Evolutionary conservation across 306 rosid species (phyloP).

Genomic region (Casuarina cunninghamiana): DNA sequence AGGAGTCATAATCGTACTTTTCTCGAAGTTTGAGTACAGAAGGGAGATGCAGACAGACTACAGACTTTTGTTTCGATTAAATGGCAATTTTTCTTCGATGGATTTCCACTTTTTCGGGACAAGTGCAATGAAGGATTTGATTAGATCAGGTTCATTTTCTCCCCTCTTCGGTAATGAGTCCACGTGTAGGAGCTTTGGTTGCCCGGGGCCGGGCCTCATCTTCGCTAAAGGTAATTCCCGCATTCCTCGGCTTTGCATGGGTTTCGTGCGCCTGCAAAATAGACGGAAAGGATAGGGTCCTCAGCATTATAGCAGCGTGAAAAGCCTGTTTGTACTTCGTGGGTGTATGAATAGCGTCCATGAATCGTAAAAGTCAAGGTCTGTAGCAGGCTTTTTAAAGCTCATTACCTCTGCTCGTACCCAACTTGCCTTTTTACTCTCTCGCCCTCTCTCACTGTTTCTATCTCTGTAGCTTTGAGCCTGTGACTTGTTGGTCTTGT

Average conservation of each 20-base stretch:
- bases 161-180: too few relatives aligned
- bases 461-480: not conserved
- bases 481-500: slow-evolving; percentile 16
- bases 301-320: slow-evolving; percentile 14
- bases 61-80: too few relatives aligned
- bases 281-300: not conserved
- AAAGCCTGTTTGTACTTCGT: slow-evolving; percentile 31
- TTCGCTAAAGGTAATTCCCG: slow-evolving; percentile 40
- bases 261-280: slow-evolving; percentile 24
- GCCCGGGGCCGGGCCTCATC: slow-evolving; percentile 24
- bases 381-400: slow-evolving; percentile 14
- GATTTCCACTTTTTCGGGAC: too few relatives aligned
- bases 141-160: too few relatives aligned
- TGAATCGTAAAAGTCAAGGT: too few relatives aligned
- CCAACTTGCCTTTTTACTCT: slow-evolving; percentile 7
- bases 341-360: not conserved
- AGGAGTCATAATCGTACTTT: too few relatives aligned
- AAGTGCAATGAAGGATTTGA: too few relatives aligned
- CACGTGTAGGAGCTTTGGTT: slow-evolving; percentile 35
- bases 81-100: too few relatives aligned
- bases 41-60: not conserved
- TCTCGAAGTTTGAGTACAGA: slow-evolving; percentile 16
- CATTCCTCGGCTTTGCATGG: slow-evolving; percentile 58
- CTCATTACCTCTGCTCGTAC: not conserved
- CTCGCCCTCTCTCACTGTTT: too few relatives aligned